Base-by-base conservation (phyloP, 106 monocot species). In the Dendrobium catenatum region DNA sequence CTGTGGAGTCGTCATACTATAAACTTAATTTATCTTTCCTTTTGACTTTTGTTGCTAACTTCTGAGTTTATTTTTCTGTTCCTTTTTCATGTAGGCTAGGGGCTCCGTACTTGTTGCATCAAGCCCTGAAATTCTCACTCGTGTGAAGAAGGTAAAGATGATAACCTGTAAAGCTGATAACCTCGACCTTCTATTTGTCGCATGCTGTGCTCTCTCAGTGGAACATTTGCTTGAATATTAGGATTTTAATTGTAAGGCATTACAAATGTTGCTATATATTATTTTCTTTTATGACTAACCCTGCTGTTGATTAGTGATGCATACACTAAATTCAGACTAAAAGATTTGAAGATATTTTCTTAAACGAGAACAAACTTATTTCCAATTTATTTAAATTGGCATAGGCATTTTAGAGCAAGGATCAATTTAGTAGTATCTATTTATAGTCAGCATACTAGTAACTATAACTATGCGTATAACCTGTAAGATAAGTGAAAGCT, bases 41-140 rank as follows among this genome's bases (percentile, higher is more conserved):
- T 76, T 27, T 47, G 4, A 76, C 13, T 76, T 80, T 2, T 22
- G 2, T 75, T 74, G 9, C 24, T 75, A 47, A n/a, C 47, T 22
- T 47, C 9, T 61, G 18, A 22, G 4, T 6, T 10, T 59, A 79
- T 37, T 79, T 54, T 19, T 26, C 22, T 19, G 5, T 73, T 24
- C 20, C 9, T 55, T 49, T 42, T 42, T 56, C 42, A 42, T 55
- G 64, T 40, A 99, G 98, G 93, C 98, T 24, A 88, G 93, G 75
- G 98, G 98, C 68, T 95, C 95, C 73, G 93, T 99, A 83, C 87
- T 99, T 10, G 98, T 91, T 19, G 95, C 88, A 59, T 95, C 98
- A 80, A 99, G 98, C 58, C 98, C 95, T 46, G 95, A 99, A 82
- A 95, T 99, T 87, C 93, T 99, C 81, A 95, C 91, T 81, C 88